Evolutionary conservation across 495 filamentous ascomycete genomes (phyloP), one percentile per base, ranked within the genome.

Genomic region (Glarea lozoyensis): DNA sequence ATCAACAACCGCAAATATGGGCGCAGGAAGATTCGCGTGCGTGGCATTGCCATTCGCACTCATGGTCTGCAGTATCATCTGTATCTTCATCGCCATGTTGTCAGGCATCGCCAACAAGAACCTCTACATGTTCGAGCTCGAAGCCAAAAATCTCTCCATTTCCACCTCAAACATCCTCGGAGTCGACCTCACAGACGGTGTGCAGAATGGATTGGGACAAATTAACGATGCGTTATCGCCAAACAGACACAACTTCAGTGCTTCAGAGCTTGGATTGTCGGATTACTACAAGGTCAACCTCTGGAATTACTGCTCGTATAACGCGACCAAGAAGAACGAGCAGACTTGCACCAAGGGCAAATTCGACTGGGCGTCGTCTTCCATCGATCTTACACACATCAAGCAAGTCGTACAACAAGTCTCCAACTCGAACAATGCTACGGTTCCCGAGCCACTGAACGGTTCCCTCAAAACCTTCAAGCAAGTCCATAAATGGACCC

Each of bases 241-340:
- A 10, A 29, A 29, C 38, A 25, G 11, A 29, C 12, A 11, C 17
- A 72, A 69, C 54, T 60, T 77, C 46, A 68, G 67, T 10, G 69
- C 75, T 18, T 43, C 58, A 1, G 67, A 79, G 9, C 67, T 80
- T 19, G 68, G 72, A 18, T 67, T 97, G 32, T 71, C 68, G 40
- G 80, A 93, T 60, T 75, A 79, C 55, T 97, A 97, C 73, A 72
- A 78, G 39, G 71, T 95, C 57, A 75, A 75, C 48, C 69, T 98
- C 20, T 94, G 83, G 84, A 82, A 83, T 57, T 96, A 88, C 75
- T 97, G 92, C 69, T 67, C 72, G 33, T 96, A 88, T 75, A 96
- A 90, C 69, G 66, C 72, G 33, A 65, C 62, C 4, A 51, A 67
- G 30, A 66, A 65, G 25, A 68, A 67, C 46, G 60, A 66, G 21